Evolutionary conservation across 805 yeast species (phyloP).

Genomic region (Candida yuanshanica): DNA sequence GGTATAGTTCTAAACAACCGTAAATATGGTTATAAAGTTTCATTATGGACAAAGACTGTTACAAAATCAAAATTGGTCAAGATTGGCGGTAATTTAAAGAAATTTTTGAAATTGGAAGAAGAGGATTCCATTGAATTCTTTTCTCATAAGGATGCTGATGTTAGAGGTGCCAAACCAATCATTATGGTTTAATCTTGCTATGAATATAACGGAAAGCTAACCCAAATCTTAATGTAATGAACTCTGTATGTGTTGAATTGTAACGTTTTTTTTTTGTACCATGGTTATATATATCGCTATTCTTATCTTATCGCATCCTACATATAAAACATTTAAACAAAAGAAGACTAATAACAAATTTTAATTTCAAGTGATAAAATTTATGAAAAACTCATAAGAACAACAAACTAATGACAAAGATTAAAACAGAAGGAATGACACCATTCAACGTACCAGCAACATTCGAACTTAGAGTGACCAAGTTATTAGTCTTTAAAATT

Average conservation of each 20-base stretch:
- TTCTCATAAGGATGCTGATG: slow-evolving; percentile 40
- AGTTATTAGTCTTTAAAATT: slow-evolving; percentile 39
- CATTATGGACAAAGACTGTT: slow-evolving; percentile 88
- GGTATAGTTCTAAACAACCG: slow-evolving; percentile 92
- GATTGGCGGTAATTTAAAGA: slow-evolving; percentile 84
- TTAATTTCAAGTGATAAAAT: neutral
- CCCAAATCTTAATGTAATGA: no score
- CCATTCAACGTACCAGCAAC: neutral
- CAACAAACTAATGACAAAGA: slow-evolving; percentile 15
- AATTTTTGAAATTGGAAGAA: slow-evolving; percentile 69
- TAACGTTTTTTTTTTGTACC: no score
- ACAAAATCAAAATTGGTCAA: slow-evolving; percentile 57
- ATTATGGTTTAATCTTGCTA: slow-evolving; percentile 16
- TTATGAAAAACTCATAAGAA: slow-evolving; percentile 10
- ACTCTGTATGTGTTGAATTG: no score
- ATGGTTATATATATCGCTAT: no score
- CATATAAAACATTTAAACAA: no score
- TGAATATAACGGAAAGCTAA: neutral
- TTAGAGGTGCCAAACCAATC: slow-evolving; percentile 23
- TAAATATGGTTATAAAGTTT: slow-evolving; percentile 74
- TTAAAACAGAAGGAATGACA: slow-evolving; percentile 11
- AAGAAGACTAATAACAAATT: neutral
- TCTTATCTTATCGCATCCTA: no score
- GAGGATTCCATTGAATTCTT: slow-evolving; percentile 76
- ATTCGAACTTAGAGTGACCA: slow-evolving; percentile 28